Evolutionary conservation across 352 stramenopile genomes (phyloP), one percentile per base, ranked within the genome.

Genomic region (Phytophthora melonis): DNA sequence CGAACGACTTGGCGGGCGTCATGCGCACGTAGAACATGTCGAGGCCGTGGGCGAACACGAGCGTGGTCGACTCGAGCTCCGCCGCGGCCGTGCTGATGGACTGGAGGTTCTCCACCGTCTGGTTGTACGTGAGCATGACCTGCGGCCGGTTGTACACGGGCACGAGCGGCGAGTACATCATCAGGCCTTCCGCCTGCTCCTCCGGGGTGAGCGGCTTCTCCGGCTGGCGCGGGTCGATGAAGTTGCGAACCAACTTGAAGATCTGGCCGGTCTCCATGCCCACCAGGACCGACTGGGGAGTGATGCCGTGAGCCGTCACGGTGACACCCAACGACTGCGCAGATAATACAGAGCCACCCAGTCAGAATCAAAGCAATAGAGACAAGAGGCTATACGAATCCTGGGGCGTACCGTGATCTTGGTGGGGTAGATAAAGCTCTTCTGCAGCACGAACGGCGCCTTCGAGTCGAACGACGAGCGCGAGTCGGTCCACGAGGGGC

Each of bases 1-100:
- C 97, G 68, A 99, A 99, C 58, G 93, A 94, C 60, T 98, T 97
- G 21, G 94, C 96, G 2, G 97, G 97, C 14, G 94, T 93, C 36
- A 98, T 86, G 63, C 95, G 89, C 18, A 94, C 83, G 85, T 98
- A 98, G 80, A 98, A 99, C 69, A 98, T 74, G 79, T 99, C 97
- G 11, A 98, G 84, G 21, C 96, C 96, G 70, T 94, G 90, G 8
- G 95, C 94, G 63, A 99, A 91, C 50, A 99, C 82, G n/a, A 99
- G 71, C 43, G 95, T 95, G 55, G 97, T 98, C 19, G 94, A 99
- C 86, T 99, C 97, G 47, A 99, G 88, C 76, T 98, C 91, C 0
- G 96, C 88, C 0, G 92, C 72, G 13, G 80, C 79, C 13, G 84
- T 93, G 61, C 81, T 80, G 68, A 96, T 94, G 25, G 63, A 36